Conservation (phyloP, 441 rosid genomes). For the Arabidopsis lyrata region DNA sequence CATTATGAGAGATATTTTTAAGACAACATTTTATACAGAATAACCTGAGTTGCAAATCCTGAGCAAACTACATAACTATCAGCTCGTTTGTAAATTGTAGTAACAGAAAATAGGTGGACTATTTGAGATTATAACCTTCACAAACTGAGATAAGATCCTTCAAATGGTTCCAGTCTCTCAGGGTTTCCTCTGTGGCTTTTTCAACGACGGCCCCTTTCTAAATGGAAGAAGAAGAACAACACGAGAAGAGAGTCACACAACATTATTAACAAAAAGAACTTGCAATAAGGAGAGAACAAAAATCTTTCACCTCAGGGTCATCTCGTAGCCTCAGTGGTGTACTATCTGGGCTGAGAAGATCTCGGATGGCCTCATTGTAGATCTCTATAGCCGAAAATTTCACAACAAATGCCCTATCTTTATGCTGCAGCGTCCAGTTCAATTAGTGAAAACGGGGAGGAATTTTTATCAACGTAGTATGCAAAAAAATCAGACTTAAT, state of each 20-base stretch:
- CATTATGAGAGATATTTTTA: slow-evolving; percentile 11
- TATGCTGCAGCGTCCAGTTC: slow-evolving; percentile 58
- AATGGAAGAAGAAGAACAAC: slow-evolving; percentile 9
- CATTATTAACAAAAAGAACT: slow-evolving; percentile 5
- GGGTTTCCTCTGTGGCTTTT: slow-evolving; percentile 62
- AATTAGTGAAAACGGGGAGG: slow-evolving; percentile 31
- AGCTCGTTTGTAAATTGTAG: not conserved
- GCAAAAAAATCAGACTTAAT: not conserved
- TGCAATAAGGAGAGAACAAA: slow-evolving; percentile 6
- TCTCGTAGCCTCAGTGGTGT: slow-evolving; percentile 83
- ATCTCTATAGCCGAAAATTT: slow-evolving; percentile 95
- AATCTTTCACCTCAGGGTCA: slow-evolving; percentile 79
- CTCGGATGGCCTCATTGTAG: slow-evolving; percentile 91
- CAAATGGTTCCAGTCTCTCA: slow-evolving; percentile 71
- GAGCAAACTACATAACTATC: slow-evolving; percentile 28
- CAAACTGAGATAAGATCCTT: slow-evolving; percentile 66
- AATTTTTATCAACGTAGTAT: slow-evolving; percentile 31
- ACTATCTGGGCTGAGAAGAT: slow-evolving; percentile 73
- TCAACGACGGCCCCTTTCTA: slow-evolving; percentile 71
- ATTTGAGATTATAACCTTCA: slow-evolving; percentile 65
- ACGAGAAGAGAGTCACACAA: slow-evolving; percentile 24
- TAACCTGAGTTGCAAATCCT: slow-evolving; percentile 6
- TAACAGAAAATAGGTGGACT: slow-evolving; percentile 12
- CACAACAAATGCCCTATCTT: slow-evolving; percentile 85
- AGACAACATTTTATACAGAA: slow-evolving; percentile 10